Percentiles rank a stretch among this genome's conserved stretches.
These are phyloP conservation scores for Neofusicoccum kwambonambiense DNA, from an alignment of 2,329 filamentous ascomycete genomes.

Conservation along the genomic window DNA sequence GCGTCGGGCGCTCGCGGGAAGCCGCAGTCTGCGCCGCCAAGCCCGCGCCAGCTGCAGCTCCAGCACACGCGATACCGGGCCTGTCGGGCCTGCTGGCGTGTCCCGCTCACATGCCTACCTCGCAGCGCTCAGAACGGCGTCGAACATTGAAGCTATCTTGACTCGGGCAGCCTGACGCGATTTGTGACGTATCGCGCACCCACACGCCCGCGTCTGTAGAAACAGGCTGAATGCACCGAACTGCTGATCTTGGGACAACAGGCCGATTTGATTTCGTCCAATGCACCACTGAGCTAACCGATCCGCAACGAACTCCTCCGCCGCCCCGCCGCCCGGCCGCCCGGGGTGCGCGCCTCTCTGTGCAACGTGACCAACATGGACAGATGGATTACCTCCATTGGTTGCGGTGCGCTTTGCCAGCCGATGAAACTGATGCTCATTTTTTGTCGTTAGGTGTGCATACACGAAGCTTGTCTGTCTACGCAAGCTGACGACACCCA, in stretches of 20 bases:
- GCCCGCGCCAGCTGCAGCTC: background rate
- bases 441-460: constrained; percentile 19
- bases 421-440: constrained; percentile 18
- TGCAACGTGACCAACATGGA: constrained; percentile 8
- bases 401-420: constrained; percentile 9
- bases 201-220: background rate
- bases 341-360: background rate
- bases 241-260: constrained; percentile 10
- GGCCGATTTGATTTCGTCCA: constrained; percentile 10
- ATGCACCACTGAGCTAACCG: constrained; percentile 9
- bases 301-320: constrained; percentile 8
- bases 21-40: background rate
- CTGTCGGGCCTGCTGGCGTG: background rate
- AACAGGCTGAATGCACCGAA: constrained; percentile 10
- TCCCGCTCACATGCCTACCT: background rate
- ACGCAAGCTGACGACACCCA: constrained; percentile 20
- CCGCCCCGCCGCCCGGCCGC: background rate
- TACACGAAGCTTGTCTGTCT: constrained; percentile 16
- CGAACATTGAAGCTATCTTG: background rate
- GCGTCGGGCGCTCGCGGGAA: constrained; percentile 10
- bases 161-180: background rate
- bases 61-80: no score
- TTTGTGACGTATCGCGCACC: constrained; percentile 11
- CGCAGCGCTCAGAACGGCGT: background rate
- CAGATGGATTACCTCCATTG: background rate